Evolutionary conservation across 73 alveolate species (phyloP).

Genomic region (Effrenium voratum): DNA sequence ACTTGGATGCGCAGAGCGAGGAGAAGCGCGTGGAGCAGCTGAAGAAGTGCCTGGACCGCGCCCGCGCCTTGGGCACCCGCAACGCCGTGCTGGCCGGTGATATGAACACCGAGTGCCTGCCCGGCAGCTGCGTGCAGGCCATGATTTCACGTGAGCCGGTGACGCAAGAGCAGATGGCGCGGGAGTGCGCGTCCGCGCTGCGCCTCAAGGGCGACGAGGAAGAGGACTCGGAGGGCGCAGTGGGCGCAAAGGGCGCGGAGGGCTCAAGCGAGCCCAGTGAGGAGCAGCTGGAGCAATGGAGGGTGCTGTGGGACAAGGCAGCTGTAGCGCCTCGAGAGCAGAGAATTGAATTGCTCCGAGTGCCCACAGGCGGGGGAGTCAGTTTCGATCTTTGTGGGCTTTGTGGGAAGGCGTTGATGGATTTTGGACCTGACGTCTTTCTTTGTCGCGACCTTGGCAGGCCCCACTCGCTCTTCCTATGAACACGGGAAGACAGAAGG

Average conservation of each 20-base stretch:
- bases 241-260: background rate
- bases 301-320: constrained; percentile 63
- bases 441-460: background rate
- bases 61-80: constrained; percentile 64
- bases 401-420: background rate
- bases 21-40: constrained; percentile 89
- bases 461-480: constrained; percentile 73
- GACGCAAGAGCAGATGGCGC: constrained; percentile 37
- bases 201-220: constrained; percentile 57
- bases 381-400: background rate
- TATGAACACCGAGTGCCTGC: constrained; percentile 81
- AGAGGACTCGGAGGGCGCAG: constrained; percentile 2
- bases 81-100: constrained; percentile 77
- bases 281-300: constrained; percentile 46
- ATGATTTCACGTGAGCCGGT: constrained; percentile 7
- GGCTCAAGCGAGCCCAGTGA: background rate
- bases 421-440: background rate
- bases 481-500: constrained; percentile 76
- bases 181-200: constrained; percentile 76
- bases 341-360: background rate
- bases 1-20: constrained; percentile 83
- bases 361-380: constrained; percentile 65
- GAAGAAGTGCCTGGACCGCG: constrained; percentile 54
- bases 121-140: constrained; percentile 73
- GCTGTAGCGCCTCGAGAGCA: background rate